Evolutionary conservation across 257 asterid genomes (phyloP), one percentile per base, ranked within the genome.

Genomic region (Scutellaria baicalensis): DNA sequence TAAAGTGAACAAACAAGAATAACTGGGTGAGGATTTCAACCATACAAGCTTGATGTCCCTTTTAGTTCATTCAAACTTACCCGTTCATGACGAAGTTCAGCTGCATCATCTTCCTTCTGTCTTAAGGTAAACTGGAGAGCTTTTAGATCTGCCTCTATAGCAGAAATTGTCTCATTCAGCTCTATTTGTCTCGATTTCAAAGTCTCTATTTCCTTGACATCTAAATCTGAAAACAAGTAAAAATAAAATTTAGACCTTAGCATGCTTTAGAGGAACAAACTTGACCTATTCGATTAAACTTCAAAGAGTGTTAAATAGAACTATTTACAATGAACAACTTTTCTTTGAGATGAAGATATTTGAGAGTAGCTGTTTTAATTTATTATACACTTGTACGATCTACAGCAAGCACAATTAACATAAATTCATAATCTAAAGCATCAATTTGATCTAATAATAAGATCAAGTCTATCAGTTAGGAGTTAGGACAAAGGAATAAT

Each of bases 31-130:
- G 8, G 11, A 48, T 48, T 51, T 51, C 6, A 6, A 51, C 33
- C 20, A 18, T 6, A 7, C 58, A 51, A 18, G 33, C 36, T 17
- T 52, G 35, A 52, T 12, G 62, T 11, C 10, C 11, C 18, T 55
- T 38, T 23, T 12, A 12, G 40, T 13, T 23, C 40, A 55, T 16
- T 12, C n/a, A 21, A 36, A 58, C 40, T 69, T 78, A 89, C 97
- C 55, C 95, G 86, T 75, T 85, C 85, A 61, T 78, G 91, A 64
- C 71, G 88, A 71, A 84, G 83, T 59, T 74, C 83, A 68, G 93
- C 95, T 36, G 82, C 95, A 73, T 85, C 90, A 70, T 91, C 89
- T 79, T 87, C 96, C 66, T 76, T 78, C 74, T 76, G 82, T 70
- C 90, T 83, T 52, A 83, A 64, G 54, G 86, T 82, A 66, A 77